A percentile compares a stretch with the other conserved stretches of the same genome.
phyloP scores from a whole-genome alignment of 495 filamentous ascomycete genomes.

The Podospora australis region DNA sequence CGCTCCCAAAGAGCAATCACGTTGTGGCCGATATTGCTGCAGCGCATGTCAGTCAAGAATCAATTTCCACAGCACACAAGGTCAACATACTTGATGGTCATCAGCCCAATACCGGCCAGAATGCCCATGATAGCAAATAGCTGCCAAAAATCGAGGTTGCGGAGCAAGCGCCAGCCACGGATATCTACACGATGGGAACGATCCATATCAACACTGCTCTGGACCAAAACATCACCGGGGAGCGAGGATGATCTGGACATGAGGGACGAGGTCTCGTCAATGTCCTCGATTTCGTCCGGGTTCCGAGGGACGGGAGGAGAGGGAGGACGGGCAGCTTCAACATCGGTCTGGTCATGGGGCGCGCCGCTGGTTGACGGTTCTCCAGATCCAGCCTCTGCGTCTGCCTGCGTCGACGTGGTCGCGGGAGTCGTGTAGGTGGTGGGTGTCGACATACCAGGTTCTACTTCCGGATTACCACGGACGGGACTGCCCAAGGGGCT shows the following conservation, averaged over 20 bases:
- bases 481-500: not conserved
- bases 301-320: conserved; percentile 25
- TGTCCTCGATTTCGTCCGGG: conserved; percentile 25
- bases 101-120: conserved; percentile 85
- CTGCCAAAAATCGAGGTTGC: conserved; percentile 79
- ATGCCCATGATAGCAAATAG: conserved; percentile 79
- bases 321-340: conserved; percentile 31
- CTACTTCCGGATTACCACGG: conserved; percentile 36
- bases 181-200: conserved; percentile 75
- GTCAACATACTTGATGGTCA: conserved; percentile 91
- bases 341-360: conserved; percentile 21
- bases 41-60: conserved; percentile 30
- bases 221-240: conserved; percentile 41
- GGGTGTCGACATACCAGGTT: conserved; percentile 62
- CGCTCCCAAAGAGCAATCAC: conserved; percentile 71
- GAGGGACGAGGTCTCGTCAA: conserved; percentile 79
- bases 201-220: conserved; percentile 51
- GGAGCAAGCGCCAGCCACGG: conserved; percentile 74
- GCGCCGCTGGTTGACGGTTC: conserved; percentile 11
- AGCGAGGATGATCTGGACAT: conserved; percentile 56
- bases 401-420: conserved; percentile 6
- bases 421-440: conserved; percentile 27
- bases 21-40: conserved; percentile 91
- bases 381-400: not conserved
- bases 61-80: not conserved